These are phyloP conservation scores for Phytophthora litchii DNA, from an alignment of 352 stramenopile species.

Conservation along the genomic window DNA sequence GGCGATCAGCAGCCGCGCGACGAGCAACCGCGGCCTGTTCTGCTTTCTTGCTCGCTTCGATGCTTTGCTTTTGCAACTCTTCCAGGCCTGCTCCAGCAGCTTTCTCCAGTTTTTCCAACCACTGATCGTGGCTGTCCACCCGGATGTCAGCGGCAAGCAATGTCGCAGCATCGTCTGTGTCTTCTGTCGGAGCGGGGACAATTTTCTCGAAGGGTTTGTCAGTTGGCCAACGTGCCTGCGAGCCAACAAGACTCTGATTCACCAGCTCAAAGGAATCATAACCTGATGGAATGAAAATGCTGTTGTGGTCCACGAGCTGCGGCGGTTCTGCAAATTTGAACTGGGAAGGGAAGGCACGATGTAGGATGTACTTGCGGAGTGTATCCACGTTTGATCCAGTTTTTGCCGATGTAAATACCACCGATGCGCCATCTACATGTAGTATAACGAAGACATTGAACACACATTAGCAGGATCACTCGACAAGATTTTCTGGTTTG, in stretches of 20 bases:
- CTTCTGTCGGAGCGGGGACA: conserved; percentile 59
- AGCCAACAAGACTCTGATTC: conserved; percentile 77
- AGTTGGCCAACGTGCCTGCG: conserved; percentile 72
- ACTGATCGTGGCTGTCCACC: conserved; percentile 72
- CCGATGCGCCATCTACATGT: conserved; percentile 62
- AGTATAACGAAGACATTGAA: conserved; percentile 1
- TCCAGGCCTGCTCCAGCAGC: conserved; percentile 76
- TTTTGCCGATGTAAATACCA: conserved; percentile 87
- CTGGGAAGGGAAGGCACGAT: conserved; percentile 66
- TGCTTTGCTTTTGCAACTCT: conserved; percentile 84
- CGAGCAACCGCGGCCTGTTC: conserved; percentile 71
- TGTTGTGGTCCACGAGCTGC: conserved; percentile 74
- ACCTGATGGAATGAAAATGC: conserved; percentile 77
- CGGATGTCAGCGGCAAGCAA: conserved; percentile 54
- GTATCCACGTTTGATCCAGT: conserved; percentile 75
- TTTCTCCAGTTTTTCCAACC: conserved; percentile 85
- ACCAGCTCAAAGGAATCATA: conserved; percentile 83
- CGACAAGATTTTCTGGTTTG: not conserved
- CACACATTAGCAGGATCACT: conserved; percentile 12
- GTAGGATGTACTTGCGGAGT: conserved; percentile 77
- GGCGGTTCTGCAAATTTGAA: conserved; percentile 75
- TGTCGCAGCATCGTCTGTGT: conserved; percentile 32
- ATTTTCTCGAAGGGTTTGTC: conserved; percentile 88
- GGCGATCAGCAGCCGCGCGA: conserved; percentile 69
- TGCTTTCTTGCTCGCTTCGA: conserved; percentile 83